These are phyloP conservation scores for Saussurea involucrata DNA, from an alignment of 129 eudicot species.

Conservation along the genomic window DNA sequence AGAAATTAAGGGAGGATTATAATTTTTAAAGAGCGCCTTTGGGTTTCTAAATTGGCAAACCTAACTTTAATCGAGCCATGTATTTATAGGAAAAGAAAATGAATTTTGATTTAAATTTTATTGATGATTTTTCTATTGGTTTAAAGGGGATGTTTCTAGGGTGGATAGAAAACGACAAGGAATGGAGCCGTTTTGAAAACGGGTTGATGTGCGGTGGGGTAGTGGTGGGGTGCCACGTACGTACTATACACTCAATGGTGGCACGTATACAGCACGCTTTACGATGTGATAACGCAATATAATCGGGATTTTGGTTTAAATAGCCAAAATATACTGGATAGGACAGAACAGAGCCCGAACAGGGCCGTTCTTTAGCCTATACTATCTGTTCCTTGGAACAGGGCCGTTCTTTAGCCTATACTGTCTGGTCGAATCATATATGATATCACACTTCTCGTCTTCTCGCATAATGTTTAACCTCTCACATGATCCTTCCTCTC, in stretches of 20 bases:
- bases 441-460: no score
- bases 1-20: conserved; percentile 3
- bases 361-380: no score
- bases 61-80: conserved; percentile 40
- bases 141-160: conserved; percentile 10
- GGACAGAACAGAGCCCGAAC: no score
- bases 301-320: no score
- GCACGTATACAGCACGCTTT: conserved; percentile 10
- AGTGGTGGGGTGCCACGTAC: conserved; percentile 40
- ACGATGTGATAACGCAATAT: neutral
- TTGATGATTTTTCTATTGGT: neutral
- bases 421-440: no score
- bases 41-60: conserved; percentile 74
- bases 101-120: neutral
- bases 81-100: conserved; percentile 46
- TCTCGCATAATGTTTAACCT: no score
- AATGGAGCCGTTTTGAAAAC: conserved; percentile 26
- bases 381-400: no score
- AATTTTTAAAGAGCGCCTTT: conserved; percentile 22
- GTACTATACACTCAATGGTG: conserved; percentile 2
- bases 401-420: no score
- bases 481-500: no score
- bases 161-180: conserved; percentile 25
- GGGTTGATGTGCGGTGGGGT: conserved; percentile 24
- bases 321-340: no score